phyloP scores from a whole-genome alignment of 2,329 filamentous ascomycete species.

The Zasmidium citrigriseum region DNA sequence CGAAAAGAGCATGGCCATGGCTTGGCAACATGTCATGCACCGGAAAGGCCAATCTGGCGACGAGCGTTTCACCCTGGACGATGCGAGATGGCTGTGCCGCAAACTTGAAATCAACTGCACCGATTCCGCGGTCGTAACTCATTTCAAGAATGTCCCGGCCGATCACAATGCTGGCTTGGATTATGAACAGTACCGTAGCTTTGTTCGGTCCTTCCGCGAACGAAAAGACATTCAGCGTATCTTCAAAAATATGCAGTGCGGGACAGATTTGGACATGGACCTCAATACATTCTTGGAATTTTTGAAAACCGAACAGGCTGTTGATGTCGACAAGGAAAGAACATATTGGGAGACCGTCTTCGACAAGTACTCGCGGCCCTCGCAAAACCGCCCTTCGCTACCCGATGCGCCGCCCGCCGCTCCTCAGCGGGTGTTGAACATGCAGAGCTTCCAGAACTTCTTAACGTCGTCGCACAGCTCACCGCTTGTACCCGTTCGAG shows the following conservation, averaged over 20 bases:
- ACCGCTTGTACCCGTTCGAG: conserved; percentile 25
- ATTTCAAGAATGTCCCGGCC: conserved; percentile 74
- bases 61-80: conserved; percentile 73
- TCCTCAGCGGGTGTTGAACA: conserved; percentile 66
- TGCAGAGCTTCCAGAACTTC: conserved; percentile 76
- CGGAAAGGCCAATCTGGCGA: conserved; percentile 63
- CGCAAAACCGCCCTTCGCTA: conserved; percentile 40
- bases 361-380: conserved; percentile 31
- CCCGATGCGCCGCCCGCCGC: conserved; percentile 44
- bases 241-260: conserved; percentile 59
- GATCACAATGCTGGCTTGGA: conserved; percentile 66
- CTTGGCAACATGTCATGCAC: conserved; percentile 80
- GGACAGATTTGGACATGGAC: conserved; percentile 62
- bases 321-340: conserved; percentile 69
- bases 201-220: conserved; percentile 80
- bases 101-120: conserved; percentile 91
- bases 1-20: conserved; percentile 65
- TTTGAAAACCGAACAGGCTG: conserved; percentile 69
- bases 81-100: conserved; percentile 81
- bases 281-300: conserved; percentile 75
- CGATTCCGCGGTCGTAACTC: conserved; percentile 68
- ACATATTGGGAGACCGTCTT: conserved; percentile 73
- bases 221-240: conserved; percentile 78
- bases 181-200: conserved; percentile 79
- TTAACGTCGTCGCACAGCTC: conserved; percentile 61